Conservation (phyloP, 495 filamentous ascomycete genomes). For the Aspergillus olivimuriae region DNA sequence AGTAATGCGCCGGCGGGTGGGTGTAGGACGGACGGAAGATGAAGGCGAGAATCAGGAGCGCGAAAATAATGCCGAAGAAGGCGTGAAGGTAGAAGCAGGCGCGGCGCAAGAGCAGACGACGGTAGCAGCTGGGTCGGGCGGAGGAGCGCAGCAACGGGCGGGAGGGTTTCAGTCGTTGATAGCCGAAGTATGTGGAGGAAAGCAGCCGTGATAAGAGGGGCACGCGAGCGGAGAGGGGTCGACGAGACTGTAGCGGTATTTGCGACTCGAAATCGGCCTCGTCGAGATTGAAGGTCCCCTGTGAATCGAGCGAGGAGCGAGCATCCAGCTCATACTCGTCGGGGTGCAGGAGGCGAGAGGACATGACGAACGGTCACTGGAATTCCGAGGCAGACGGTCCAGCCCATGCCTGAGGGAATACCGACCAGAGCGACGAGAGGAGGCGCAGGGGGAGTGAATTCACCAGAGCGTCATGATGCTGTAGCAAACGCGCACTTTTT, state of each 20-base stretch:
- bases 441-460: too few relatives aligned
- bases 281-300: conserved; percentile 43
- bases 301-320: conserved; percentile 39
- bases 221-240: conserved; percentile 12
- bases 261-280: conserved; percentile 45
- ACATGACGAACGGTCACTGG: conserved; percentile 27
- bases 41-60: conserved; percentile 46
- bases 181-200: conserved; percentile 23
- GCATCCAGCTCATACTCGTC: conserved; percentile 43
- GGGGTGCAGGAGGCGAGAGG: conserved; percentile 34
- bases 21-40: conserved; percentile 58
- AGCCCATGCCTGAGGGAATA: conserved; percentile 10
- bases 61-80: conserved; percentile 61
- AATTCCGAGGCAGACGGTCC: not conserved
- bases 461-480: too few relatives aligned
- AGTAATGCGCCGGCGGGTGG: conserved; percentile 44
- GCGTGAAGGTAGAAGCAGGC: conserved; percentile 57
- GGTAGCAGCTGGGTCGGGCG: conserved; percentile 21
- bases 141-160: conserved; percentile 21
- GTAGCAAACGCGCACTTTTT: too few relatives aligned
- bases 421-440: not conserved
- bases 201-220: conserved; percentile 26
- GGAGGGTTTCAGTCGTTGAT: conserved; percentile 27
- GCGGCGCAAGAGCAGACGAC: conserved; percentile 49
- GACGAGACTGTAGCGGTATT: conserved; percentile 23